These are phyloP conservation scores for Leccinum subrobustum DNA, from an alignment of 1,284 basidiomycete genomes.

Conservation along the genomic window DNA sequence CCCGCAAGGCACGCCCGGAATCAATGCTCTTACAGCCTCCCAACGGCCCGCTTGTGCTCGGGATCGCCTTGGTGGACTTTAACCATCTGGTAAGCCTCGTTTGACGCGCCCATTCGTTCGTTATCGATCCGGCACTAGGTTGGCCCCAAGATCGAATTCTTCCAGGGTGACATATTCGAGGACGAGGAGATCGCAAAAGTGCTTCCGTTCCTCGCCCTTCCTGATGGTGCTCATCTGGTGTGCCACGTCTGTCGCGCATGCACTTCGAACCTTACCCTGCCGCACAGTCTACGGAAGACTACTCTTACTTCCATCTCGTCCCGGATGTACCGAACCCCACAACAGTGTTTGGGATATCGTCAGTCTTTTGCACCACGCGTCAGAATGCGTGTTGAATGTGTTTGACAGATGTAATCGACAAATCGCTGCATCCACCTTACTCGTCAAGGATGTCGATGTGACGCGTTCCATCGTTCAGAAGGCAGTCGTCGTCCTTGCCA, in stretches of 20 bases:
- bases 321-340: slow-evolving; percentile 66
- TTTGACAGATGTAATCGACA: slow-evolving; percentile 87
- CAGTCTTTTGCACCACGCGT: slow-evolving; percentile 33
- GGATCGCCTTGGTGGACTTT: slow-evolving; percentile 87
- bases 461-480: slow-evolving; percentile 98
- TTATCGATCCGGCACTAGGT: slow-evolving; percentile 50
- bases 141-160: slow-evolving; percentile 88
- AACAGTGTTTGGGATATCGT: slow-evolving; percentile 94
- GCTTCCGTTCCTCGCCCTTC: slow-evolving; percentile 95
- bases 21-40: slow-evolving; percentile 62
- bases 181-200: slow-evolving; percentile 82
- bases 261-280: slow-evolving; percentile 11
- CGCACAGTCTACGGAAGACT: slow-evolving; percentile 85
- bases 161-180: slow-evolving; percentile 66
- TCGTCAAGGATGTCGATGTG: slow-evolving; percentile 83
- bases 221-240: slow-evolving; percentile 95
- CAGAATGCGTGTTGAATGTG: slow-evolving; percentile 4
- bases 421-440: slow-evolving; percentile 80
- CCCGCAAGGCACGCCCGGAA: slow-evolving; percentile 74
- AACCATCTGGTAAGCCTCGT: slow-evolving; percentile 72
- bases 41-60: slow-evolving; percentile 66
- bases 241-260: slow-evolving; percentile 21
- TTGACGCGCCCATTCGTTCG: slow-evolving; percentile 8
- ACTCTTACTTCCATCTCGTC: slow-evolving; percentile 92
- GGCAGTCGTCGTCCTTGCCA: slow-evolving; percentile 92